A percentile compares a stretch with the other conserved stretches of the same genome.
Conservation (phyloP, 2,329 filamentous ascomycete species). For the Colletotrichum horii region DNA sequence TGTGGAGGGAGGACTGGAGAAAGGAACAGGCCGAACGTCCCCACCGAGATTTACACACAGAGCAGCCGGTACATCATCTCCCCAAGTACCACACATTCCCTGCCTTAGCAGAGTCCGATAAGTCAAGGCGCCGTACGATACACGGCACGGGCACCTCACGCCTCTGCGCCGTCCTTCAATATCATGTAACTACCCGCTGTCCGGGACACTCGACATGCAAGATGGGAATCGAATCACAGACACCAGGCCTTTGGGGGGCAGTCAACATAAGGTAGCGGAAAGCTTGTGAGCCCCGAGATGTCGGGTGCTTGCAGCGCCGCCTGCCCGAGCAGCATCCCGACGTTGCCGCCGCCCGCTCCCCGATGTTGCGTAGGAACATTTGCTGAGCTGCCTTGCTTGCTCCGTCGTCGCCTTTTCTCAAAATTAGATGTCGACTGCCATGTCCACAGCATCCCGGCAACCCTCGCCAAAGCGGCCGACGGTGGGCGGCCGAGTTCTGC, state of each 20-base stretch:
- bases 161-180: background rate
- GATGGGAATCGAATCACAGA: constrained; percentile 3
- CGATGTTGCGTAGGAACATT: background rate
- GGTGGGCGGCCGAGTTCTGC: background rate
- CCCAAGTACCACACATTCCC: background rate
- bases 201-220: background rate
- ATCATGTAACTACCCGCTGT: background rate
- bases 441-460: background rate
- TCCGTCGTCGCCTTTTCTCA: background rate
- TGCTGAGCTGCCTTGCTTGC: background rate
- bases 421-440: background rate
- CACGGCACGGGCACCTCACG: background rate
- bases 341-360: background rate
- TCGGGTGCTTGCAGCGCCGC: constrained; percentile 5
- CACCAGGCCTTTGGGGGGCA: background rate
- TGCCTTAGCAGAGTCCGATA: background rate
- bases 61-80: background rate
- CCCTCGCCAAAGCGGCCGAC: background rate
- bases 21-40: background rate
- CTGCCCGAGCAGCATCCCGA: constrained; percentile 1
- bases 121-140: background rate
- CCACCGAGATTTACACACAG: background rate
- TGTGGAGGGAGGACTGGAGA: background rate
- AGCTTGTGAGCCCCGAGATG: background rate
- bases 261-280: constrained; percentile 2